Evolutionary conservation across 1,284 basidiomycete species (phyloP), one percentile per base, ranked within the genome.

Genomic region (Leccinum pachyderme): DNA sequence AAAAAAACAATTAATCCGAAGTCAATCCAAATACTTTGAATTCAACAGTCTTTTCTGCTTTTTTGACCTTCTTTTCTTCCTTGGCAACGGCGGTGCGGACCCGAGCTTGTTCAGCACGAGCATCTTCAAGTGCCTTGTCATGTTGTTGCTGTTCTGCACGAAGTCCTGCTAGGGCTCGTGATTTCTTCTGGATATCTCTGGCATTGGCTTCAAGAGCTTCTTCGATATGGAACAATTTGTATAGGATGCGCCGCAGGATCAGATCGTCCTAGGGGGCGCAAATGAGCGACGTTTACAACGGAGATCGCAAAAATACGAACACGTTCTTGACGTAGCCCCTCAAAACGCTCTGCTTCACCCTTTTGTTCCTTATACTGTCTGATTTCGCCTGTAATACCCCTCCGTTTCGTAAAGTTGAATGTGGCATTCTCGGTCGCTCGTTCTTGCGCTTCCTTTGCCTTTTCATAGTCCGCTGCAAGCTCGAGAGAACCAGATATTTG

Each of bases 331-430:
- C 85, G 83, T 7, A 98, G 77, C 15, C 77, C 77, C 70, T 96
- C 89, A 66, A 95, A 98, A 49, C 89, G 82, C 65, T 94, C 91
- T 4, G 94, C 93, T 70, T 99, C 97, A 15, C 83, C 85, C 71
- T 95, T 95, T 75, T 98, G 96, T 72, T 98, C 95, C 72, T 94
- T 94, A 75, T 97, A 98, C 66, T 96, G 93, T 73, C 93, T 95
- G 63, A 97, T 95, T 73, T 99, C 97, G 3, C 91, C 91, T 6
- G 93, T 83, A 65, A 99, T 95, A 9, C 93, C 92, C 54, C 95
- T 81, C 49, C 96, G 86, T 72, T 96, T 96, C 25, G 89, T 90
- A 70, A 95, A 97, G 70, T 95, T 95, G 74, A 91, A 89, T 1
- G 94, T 96, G 3, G 94, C 93, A 50, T 91, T 89, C 68, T 98